Evolutionary conservation across 169 alveolate species (phyloP), one percentile per base, ranked within the genome.

Genomic region (Eimeria maxima): DNA sequence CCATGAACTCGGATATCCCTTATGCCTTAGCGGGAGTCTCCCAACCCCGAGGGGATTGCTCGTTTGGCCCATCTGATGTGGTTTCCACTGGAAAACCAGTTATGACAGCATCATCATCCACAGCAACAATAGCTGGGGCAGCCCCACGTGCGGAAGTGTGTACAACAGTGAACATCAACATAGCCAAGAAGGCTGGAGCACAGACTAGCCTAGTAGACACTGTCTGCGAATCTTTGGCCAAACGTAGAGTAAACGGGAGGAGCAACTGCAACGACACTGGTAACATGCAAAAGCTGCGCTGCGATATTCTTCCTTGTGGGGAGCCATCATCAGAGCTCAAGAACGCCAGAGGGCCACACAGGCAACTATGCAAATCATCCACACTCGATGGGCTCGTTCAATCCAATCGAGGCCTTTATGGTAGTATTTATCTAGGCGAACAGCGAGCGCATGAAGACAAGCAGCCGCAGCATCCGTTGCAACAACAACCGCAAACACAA

Each of bases 381-480:
- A 27, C 67, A 24, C 24, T 24, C 45, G 88, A 78, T 11, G 53
- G 29, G 10, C 88, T 42, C 44, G 67, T 0, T n/a, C 42, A 63
- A 10, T 44, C 45, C 4, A 42, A 27, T 22, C 44, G 44, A 6
- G 29, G 88, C 45, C 10, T 8, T 44, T 44, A n/a, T 4, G 24
- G 69, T 27, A 13, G 67, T 10, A 45, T 78, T 78, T 45, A 24
- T 24, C 45, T 10, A n/a, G 8, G 18, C n/a, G 45, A 47, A 47
- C 65, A 78, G 10, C 42, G 47, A 10, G 67, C 8, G 29, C 65
- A 42, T 6, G 60, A 45, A 4, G 63, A 44, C 42, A 5, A 76
- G 16, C 63, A 24, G 22, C 76, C 1, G 91, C 91, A 60, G 91
- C 53, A 29, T n/a, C 69, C 22, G 57, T 27, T 83, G 74, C 91